These are phyloP conservation scores for Sisymbrium irio DNA, from an alignment of 345 rosid species.

Conservation along the genomic window DNA sequence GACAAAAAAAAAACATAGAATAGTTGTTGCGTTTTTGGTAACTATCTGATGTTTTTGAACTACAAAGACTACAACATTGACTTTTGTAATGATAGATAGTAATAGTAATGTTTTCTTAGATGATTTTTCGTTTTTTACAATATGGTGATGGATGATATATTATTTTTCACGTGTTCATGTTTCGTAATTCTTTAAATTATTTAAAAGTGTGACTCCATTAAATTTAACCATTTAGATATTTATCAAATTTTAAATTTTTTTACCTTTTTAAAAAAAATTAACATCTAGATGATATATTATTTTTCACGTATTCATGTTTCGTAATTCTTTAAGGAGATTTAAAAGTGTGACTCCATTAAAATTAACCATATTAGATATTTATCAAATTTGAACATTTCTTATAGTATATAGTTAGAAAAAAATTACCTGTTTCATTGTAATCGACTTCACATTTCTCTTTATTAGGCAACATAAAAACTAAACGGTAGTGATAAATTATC, in stretches of 20 bases:
- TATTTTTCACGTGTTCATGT: background rate
- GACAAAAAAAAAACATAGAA: background rate
- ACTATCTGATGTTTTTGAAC: background rate
- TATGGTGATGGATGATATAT: background rate
- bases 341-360: background rate
- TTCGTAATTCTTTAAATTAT: background rate
- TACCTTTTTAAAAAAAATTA: no score
- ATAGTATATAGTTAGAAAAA: no score
- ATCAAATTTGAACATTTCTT: no score
- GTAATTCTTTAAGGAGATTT: background rate
- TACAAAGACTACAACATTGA: background rate
- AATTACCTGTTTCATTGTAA: no score
- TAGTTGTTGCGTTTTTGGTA: background rate
- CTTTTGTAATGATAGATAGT: background rate
- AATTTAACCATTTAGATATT: background rate
- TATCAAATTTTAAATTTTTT: no score
- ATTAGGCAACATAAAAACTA: background rate
- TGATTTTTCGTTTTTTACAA: background rate
- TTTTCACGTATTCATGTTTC: background rate
- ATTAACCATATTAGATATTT: background rate
- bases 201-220: background rate
- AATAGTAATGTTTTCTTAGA: background rate
- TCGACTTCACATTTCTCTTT: no score
- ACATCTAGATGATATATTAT: background rate
- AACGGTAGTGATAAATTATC: background rate